A percentile compares a stretch with the other conserved stretches of the same genome.
These are phyloP conservation scores for Brassica carinata DNA, from an alignment of 345 rosid species.

Conservation along the genomic window DNA sequence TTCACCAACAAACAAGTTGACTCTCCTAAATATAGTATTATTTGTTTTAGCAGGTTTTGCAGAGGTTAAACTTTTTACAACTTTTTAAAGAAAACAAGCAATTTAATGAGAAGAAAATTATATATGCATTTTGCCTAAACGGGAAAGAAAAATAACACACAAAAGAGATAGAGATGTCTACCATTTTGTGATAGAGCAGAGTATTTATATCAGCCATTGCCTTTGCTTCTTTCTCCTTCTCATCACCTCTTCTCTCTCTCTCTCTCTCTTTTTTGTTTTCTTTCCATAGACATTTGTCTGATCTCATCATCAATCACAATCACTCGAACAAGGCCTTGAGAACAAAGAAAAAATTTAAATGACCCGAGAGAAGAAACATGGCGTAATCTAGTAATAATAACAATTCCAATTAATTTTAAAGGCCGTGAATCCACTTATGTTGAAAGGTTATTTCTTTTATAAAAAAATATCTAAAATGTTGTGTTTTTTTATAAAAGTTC, in stretches of 20 bases:
- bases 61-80: too few species aligned
- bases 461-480: too few species aligned
- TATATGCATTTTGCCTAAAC: conserved; percentile 18
- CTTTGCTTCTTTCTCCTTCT: conserved; percentile 27
- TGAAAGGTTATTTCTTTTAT: too few species aligned
- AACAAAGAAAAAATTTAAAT: neutral
- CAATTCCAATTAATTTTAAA: too few species aligned
- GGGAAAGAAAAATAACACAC: conserved; percentile 1
- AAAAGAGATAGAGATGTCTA: neutral
- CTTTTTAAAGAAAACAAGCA: too few species aligned
- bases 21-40: too few species aligned
- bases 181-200: conserved; percentile 30
- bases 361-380: conserved; percentile 7
- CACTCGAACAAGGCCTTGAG: conserved; percentile 27
- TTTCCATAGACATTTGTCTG: conserved; percentile 33
- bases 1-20: neutral
- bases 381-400: neutral
- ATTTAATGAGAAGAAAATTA: neutral
- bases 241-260: conserved; percentile 36
- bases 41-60: too few species aligned
- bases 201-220: conserved; percentile 42
- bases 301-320: conserved; percentile 16
- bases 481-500: too few species aligned
- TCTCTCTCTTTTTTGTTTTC: neutral
- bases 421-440: too few species aligned